These are phyloP conservation scores for Ustilago trichophora DNA, from an alignment of 1,284 basidiomycete genomes.

Conservation along the genomic window DNA sequence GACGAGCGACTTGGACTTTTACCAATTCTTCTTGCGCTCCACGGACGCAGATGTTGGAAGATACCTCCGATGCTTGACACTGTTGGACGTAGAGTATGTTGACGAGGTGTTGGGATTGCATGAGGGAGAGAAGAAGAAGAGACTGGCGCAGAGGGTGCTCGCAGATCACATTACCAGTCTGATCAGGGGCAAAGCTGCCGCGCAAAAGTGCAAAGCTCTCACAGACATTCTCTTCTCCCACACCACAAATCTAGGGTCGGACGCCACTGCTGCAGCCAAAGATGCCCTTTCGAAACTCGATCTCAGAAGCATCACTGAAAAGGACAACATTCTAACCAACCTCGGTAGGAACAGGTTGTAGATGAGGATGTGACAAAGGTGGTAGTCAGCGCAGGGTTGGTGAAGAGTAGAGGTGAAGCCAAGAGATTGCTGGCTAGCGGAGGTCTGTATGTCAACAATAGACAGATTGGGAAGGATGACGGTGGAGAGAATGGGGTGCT, in stretches of 20 bases:
- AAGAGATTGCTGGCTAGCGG: constrained; percentile 20
- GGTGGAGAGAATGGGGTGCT: background rate
- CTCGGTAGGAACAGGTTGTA: constrained; percentile 2
- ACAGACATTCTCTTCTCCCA: constrained; percentile 73
- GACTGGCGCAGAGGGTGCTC: constrained; percentile 79
- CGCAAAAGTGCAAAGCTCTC: constrained; percentile 69
- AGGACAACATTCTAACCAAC: background rate
- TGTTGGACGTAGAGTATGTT: constrained; percentile 76
- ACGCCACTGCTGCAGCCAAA: constrained; percentile 65
- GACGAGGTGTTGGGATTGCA: constrained; percentile 74
- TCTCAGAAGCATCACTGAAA: background rate
- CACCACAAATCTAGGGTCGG: background rate
- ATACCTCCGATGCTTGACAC: constrained; percentile 84
- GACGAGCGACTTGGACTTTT: constrained; percentile 56
- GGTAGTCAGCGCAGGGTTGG: constrained; percentile 2
- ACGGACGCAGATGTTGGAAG: constrained; percentile 82
- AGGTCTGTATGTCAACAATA: constrained; percentile 37
- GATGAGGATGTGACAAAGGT: constrained; percentile 6
- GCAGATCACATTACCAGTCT: constrained; percentile 88
- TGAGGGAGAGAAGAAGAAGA: constrained; percentile 71
- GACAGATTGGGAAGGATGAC: background rate
- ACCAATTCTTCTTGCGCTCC: constrained; percentile 86
- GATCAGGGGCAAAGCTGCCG: constrained; percentile 68
- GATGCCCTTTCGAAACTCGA: constrained; percentile 29
- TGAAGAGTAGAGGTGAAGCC: constrained; percentile 25